Conservation (phyloP, 768 basidiomycete genomes). For the Lenzites betulinus region DNA sequence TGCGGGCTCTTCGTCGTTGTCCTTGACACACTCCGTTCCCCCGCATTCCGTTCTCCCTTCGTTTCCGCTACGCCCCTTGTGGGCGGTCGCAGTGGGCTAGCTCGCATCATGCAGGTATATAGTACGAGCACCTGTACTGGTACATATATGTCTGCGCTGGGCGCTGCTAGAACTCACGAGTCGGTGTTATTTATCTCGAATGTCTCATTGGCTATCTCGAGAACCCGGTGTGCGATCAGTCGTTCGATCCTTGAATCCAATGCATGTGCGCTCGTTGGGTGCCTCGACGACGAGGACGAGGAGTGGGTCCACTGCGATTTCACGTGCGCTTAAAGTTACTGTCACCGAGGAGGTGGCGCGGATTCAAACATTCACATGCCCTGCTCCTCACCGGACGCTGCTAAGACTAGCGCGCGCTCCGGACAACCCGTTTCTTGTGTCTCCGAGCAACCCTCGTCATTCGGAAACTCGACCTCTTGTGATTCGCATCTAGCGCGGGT, state of each 20-base stretch:
- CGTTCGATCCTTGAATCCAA: no score
- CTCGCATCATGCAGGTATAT: constrained; percentile 18
- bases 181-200: constrained; percentile 19
- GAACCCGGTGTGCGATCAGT: no score
- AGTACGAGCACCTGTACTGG: constrained; percentile 19
- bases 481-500: constrained; percentile 7
- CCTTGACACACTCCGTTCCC: neutral
- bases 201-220: neutral
- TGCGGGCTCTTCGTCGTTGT: neutral
- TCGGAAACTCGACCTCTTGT: no score
- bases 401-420: no score
- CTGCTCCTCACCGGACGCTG: neutral
- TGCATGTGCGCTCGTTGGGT: neutral
- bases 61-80: neutral
- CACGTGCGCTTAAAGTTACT: neutral
- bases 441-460: no score
- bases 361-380: neutral
- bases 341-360: neutral
- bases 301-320: neutral
- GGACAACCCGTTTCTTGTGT: no score
- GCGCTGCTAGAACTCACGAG: constrained; percentile 11
- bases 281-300: neutral
- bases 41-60: neutral
- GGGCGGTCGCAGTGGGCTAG: constrained; percentile 14
- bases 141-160: constrained; percentile 24